phyloP scores from a whole-genome alignment of 2,329 filamentous ascomycete genomes.

The Fusarium tanahbumbuense region DNA sequence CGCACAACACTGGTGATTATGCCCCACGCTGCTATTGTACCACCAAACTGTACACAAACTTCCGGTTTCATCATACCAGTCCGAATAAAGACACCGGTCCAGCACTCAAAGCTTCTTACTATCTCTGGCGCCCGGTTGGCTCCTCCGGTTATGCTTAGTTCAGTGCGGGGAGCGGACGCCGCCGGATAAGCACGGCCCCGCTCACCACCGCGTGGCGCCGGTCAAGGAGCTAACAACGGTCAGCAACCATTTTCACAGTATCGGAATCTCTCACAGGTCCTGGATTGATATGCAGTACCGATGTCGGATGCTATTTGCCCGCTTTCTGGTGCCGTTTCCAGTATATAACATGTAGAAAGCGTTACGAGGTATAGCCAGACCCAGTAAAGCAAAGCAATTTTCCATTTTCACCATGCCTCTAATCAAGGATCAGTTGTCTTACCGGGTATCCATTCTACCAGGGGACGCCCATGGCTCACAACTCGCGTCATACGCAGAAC shows the following conservation, averaged over 20 bases:
- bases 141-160: not conserved
- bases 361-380: not conserved
- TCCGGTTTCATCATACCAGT: not conserved
- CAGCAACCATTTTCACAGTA: not conserved
- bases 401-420: constrained; percentile 10
- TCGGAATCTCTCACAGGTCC: not conserved
- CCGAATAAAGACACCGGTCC: not conserved
- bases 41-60: not conserved
- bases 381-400: not conserved
- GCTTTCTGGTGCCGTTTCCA: fast-evolving
- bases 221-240: not conserved
- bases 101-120: not conserved
- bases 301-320: constrained; percentile 5
- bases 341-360: not conserved
- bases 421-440: constrained; percentile 1
- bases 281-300: not conserved
- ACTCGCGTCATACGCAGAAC: constrained; percentile 12
- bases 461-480: constrained; percentile 22
- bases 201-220: not conserved
- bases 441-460: constrained; percentile 14
- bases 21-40: not conserved
- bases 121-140: not conserved
- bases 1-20: not conserved
- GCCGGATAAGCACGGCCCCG: constrained; percentile 19
- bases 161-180: not conserved